A percentile compares a stretch with the other conserved stretches of the same genome.
Evolutionary conservation across 139 green algal genomes (phyloP).

Genomic region (Picochlorum sp.): DNA sequence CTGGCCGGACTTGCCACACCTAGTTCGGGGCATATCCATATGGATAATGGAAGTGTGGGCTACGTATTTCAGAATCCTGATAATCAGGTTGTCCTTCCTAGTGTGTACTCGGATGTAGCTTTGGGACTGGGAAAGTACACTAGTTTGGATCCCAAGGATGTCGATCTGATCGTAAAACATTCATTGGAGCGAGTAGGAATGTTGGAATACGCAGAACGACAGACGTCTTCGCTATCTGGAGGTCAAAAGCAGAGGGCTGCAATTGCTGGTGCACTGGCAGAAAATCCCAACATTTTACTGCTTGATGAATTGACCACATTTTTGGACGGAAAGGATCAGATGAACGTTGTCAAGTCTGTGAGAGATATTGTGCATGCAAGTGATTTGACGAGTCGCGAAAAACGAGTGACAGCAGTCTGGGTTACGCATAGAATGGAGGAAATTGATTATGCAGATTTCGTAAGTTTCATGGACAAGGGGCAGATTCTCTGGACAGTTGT

Average conservation of each 20-base stretch:
- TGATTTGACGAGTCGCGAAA: neutral
- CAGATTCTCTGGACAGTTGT: conserved; percentile 57
- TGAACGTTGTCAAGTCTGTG: conserved; percentile 67
- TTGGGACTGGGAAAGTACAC: conserved; percentile 82
- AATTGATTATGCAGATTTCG: conserved; percentile 79
- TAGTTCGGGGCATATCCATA: conserved; percentile 40
- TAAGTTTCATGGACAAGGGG: conserved; percentile 70
- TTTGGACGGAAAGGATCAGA: conserved; percentile 84
- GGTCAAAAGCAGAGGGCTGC: conserved; percentile 95
- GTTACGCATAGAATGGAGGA: conserved; percentile 96
- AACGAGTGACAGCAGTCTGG: conserved; percentile 79
- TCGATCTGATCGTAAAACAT: conserved; percentile 39
- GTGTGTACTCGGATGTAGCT: conserved; percentile 87
- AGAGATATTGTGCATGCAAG: conserved; percentile 32
- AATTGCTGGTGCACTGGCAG: conserved; percentile 71
- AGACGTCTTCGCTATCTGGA: conserved; percentile 80
- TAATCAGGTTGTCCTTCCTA: conserved; percentile 90
- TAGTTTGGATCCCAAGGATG: conserved; percentile 39
- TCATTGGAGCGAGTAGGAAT: conserved; percentile 75
- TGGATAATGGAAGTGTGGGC: conserved; percentile 46
- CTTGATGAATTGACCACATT: conserved; percentile 99
- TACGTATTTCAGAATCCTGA: conserved; percentile 99
- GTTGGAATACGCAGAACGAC: conserved; percentile 46
- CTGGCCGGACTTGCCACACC: conserved; percentile 68
- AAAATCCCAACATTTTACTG: conserved; percentile 67